Evolutionary conservation across 139 green algal genomes (phyloP).

Genomic region (Yamagishiella unicocca): DNA sequence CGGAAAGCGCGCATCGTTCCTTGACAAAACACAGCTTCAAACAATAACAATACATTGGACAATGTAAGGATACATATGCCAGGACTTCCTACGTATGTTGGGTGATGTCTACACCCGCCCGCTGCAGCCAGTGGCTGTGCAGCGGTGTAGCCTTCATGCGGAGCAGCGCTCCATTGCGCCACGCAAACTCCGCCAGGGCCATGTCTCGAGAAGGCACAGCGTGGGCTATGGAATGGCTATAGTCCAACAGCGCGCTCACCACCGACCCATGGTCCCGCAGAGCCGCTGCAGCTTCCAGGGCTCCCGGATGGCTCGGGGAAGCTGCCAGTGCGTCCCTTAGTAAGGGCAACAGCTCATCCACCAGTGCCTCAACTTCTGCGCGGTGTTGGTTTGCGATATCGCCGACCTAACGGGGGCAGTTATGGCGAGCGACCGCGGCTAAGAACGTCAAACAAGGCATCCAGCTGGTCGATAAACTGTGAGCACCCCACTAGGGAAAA

Average conservation of each 20-base stretch:
- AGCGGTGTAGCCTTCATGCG: not conserved
- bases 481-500: too few species aligned
- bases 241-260: conserved; percentile 29
- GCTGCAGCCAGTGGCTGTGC: conserved; percentile 54
- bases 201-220: conserved; percentile 67
- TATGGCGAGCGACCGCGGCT: too few species aligned
- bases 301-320: not conserved
- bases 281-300: not conserved
- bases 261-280: not conserved
- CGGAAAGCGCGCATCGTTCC: too few species aligned
- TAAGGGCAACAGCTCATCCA: conserved; percentile 60
- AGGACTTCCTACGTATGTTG: not conserved
- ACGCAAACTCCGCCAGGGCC: conserved; percentile 66
- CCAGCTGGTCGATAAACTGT: too few species aligned
- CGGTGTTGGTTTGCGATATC: conserved; percentile 37
- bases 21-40: too few species aligned
- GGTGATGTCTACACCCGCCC: conserved; percentile 25
- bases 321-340: conserved; percentile 10
- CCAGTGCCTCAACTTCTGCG: conserved; percentile 39
- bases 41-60: too few species aligned
- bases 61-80: too few species aligned
- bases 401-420: too few species aligned
- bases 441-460: too few species aligned
- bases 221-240: conserved; percentile 54
- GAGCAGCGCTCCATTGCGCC: conserved; percentile 68